Percentiles rank a stretch among this genome's conserved stretches.
These are phyloP conservation scores for Myriangium duriaei DNA, from an alignment of 2,329 filamentous ascomycete species.

Conservation along the genomic window DNA sequence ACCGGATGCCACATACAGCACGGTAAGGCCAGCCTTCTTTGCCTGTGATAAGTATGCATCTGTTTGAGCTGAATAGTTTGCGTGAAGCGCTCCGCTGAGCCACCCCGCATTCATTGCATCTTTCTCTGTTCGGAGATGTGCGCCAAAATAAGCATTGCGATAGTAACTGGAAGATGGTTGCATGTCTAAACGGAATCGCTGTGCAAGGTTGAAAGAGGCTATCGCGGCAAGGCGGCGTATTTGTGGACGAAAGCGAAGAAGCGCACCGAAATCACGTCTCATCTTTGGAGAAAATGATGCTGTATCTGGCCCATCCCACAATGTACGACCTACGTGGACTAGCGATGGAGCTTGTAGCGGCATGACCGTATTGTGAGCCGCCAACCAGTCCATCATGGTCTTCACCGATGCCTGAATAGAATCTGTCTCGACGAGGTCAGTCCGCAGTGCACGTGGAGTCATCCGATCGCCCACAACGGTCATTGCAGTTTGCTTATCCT, in stretches of 20 bases:
- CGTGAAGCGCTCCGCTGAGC: constrained; percentile 13
- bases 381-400: constrained; percentile 17
- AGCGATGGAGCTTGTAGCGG: constrained; percentile 12
- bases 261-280: constrained; percentile 19
- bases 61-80: constrained; percentile 27
- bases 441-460: constrained; percentile 14
- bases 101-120: constrained; percentile 25
- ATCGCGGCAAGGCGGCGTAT: constrained; percentile 23
- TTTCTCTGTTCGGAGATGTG: constrained; percentile 26
- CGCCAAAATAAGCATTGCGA: constrained; percentile 25
- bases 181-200: constrained; percentile 17
- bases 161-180: constrained; percentile 19
- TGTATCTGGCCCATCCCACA: constrained; percentile 21
- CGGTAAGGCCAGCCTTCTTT: constrained; percentile 15
- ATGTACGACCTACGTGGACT: constrained; percentile 18
- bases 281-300: constrained; percentile 16
- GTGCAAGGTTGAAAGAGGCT: constrained; percentile 22
- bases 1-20: constrained; percentile 35
- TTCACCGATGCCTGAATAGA: constrained; percentile 11
- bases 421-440: constrained; percentile 15
- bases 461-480: constrained; percentile 14
- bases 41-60: constrained; percentile 27
- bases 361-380: constrained; percentile 9
- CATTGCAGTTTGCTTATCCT: constrained; percentile 12
- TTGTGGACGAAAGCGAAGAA: constrained; percentile 17